Evolutionary conservation across 331 rosid species (phyloP).

Genomic region (Telfairia occidentalis): DNA sequence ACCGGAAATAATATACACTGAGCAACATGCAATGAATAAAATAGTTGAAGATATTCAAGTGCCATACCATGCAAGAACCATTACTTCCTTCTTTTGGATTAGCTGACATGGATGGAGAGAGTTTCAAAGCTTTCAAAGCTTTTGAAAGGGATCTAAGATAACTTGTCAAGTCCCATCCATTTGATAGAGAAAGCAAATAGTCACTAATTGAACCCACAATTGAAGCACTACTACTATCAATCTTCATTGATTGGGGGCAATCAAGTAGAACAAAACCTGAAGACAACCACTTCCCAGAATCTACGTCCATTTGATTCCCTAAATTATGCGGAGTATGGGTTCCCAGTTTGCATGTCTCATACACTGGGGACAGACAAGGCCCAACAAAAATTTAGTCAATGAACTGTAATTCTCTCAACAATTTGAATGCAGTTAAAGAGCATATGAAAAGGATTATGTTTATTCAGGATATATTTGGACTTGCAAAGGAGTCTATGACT

Average conservation of each 20-base stretch:
- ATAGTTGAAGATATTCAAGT: background rate
- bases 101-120: slow-evolving; percentile 52
- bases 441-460: background rate
- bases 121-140: slow-evolving; percentile 82
- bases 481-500: background rate
- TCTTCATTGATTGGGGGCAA: slow-evolving; percentile 95
- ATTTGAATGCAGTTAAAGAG: background rate
- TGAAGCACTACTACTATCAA: slow-evolving; percentile 87
- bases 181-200: slow-evolving; percentile 81
- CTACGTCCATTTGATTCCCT: slow-evolving; percentile 89
- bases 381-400: background rate
- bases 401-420: slow-evolving; percentile 3
- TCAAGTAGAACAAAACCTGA: slow-evolving; percentile 86
- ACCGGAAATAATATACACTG: background rate
- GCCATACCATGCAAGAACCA: slow-evolving; percentile 68
- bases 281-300: slow-evolving; percentile 60
- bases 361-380: slow-evolving; percentile 40
- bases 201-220: slow-evolving; percentile 94
- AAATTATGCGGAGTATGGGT: slow-evolving; percentile 73
- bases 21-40: background rate
- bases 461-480: background rate
- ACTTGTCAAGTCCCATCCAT: slow-evolving; percentile 95
- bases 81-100: slow-evolving; percentile 79
- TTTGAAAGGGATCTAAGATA: slow-evolving; percentile 93
- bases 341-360: slow-evolving; percentile 95